Evolutionary conservation across 2,329 filamentous ascomycete species (phyloP), one percentile per base, ranked within the genome.

Genomic region (Colletotrichum caudatum): DNA sequence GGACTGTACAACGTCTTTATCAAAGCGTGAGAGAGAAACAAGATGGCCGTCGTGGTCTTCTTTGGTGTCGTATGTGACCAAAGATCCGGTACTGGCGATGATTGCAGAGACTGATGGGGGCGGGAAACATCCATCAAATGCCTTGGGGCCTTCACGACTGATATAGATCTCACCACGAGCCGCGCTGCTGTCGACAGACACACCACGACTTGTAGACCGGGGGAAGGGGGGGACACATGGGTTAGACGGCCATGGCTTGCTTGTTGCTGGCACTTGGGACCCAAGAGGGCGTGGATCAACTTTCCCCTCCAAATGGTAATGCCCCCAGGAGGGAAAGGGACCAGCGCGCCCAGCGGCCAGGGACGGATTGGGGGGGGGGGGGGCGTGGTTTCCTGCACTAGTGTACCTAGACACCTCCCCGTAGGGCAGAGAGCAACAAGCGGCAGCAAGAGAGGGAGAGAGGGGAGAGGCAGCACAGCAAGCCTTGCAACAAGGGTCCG

Each of bases 141-240:
- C 39, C 59, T 74, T 60, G 73, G 71, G 73, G 71, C 58, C 71
- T 68, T 72, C 60, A 65, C 67, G 67, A 74, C 71, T 73, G 64
- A 74, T 74, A 73, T 74, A 74, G 71, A 74, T 68, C 35, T 60
- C 60, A 50, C 64, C 51, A 48, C 51, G 69, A 72, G 69, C 72
- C 51, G 51, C 66, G 46, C 60, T 70, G 33, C 50, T 56, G 53
- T 70, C 60, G 54, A 72, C 56, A 64, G 48, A 69, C 33, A 72
- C 53, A 66, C 58, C 69, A 69, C 60, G 41, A 61, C 57, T 57
- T 50, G 56, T 23, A 60, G 69, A 48, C 69, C 9, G 48, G 69
- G 66, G 56, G 66, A 50, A 29, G 3, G 11, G 46, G 46, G 20
- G 20, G 41, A 14, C 66, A 66, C 57, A 69, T 69, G 69, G 60